Evolutionary conservation across 2,329 filamentous ascomycete species (phyloP).

Genomic region (Fusarium longipes): DNA sequence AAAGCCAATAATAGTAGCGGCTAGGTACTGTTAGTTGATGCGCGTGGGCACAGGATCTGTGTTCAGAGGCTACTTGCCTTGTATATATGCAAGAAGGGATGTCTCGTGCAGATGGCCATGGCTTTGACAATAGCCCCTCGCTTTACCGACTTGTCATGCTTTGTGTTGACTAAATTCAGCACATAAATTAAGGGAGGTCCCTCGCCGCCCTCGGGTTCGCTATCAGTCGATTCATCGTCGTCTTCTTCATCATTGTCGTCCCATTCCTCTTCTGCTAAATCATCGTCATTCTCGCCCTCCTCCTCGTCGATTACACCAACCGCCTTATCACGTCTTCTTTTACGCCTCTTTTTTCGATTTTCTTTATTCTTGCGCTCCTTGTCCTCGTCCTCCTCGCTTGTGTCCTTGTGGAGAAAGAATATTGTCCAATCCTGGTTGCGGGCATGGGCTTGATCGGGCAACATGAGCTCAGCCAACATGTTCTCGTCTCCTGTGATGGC

Average conservation of each 20-base stretch:
- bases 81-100: conserved; percentile 98
- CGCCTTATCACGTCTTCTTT: conserved; percentile 62
- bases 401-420: conserved; percentile 98
- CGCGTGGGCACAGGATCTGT: background rate
- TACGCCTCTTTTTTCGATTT: conserved; percentile 63
- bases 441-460: conserved; percentile 95
- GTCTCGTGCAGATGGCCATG: conserved; percentile 98
- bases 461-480: conserved; percentile 98
- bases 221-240: conserved; percentile 66
- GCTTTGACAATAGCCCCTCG: conserved; percentile 96
- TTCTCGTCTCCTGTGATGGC: conserved; percentile 97
- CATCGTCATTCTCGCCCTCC: conserved; percentile 56
- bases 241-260: conserved; percentile 61
- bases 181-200: conserved; percentile 96
- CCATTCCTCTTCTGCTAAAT: conserved; percentile 60
- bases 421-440: conserved; percentile 99
- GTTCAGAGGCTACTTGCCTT: conserved; percentile 69
- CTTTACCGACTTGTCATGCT: conserved; percentile 92
- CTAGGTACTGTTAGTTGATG: conserved; percentile 56
- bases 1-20: conserved; percentile 89
- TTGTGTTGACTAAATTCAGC: conserved; percentile 96
- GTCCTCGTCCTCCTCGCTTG: conserved; percentile 83
- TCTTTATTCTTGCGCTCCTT: conserved; percentile 71
- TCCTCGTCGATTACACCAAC: conserved; percentile 61
- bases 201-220: conserved; percentile 77